Conservation (phyloP, 1,139 yeast species). For the Geotrichum citri-aurantii region DNA sequence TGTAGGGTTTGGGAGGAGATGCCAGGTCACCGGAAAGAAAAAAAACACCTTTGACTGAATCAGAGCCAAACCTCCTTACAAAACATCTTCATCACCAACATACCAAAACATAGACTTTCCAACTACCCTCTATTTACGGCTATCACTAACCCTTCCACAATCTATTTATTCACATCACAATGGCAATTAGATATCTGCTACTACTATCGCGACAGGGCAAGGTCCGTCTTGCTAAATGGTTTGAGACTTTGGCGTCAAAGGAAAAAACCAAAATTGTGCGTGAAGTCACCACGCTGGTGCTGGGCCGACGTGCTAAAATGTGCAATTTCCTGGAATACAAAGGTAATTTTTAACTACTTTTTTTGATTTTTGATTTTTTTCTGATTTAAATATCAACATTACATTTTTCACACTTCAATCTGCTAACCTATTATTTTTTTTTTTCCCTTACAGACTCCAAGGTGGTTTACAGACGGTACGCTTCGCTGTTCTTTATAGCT, state of each 20-base stretch:
- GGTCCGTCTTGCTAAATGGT: slow-evolving; percentile 91
- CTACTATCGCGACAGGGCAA: slow-evolving; percentile 92
- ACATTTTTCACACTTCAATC: not conserved
- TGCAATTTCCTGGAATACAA: slow-evolving; percentile 90
- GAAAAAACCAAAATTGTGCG: slow-evolving; percentile 79
- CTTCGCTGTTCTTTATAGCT: slow-evolving; percentile 82
- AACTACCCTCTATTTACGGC: not conserved
- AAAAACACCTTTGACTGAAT: not conserved
- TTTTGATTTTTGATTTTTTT: not conserved
- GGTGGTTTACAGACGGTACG: slow-evolving; percentile 85
- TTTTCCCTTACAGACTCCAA: slow-evolving; percentile 50
- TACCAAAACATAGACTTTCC: not conserved
- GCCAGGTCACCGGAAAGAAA: slow-evolving; percentile 8
- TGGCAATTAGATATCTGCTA: slow-evolving; percentile 73
- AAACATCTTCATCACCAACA: not conserved
- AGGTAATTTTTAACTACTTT: slow-evolving; percentile 31
- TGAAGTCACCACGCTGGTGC: slow-evolving; percentile 79
- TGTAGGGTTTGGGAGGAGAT: slow-evolving; percentile 13
- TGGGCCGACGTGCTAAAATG: slow-evolving; percentile 87
- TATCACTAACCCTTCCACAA: not conserved
- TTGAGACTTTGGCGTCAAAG: slow-evolving; percentile 68
- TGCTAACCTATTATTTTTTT: not conserved
- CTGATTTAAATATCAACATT: no score
- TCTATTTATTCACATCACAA: slow-evolving; percentile 28
- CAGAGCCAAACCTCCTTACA: not conserved